Evolutionary conservation across 768 basidiomycete genomes (phyloP).

Genomic region (Glaciozyma antarctica): DNA sequence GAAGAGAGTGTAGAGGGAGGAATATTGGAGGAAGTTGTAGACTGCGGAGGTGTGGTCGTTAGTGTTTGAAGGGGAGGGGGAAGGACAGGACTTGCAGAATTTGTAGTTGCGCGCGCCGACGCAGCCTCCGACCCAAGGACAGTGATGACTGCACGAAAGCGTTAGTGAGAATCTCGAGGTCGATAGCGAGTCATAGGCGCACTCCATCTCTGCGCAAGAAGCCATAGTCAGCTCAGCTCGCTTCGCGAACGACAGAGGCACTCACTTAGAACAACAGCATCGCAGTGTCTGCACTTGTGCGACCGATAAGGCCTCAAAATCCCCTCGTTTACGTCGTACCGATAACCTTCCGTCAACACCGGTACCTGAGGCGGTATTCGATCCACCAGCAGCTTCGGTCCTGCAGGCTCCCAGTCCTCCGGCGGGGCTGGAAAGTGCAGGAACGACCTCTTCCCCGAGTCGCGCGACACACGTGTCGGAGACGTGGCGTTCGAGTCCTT

Average conservation of each 20-base stretch:
- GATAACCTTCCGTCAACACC: slow-evolving; percentile 19
- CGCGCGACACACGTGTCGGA: not conserved
- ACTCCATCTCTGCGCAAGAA: not conserved
- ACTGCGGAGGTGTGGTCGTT: slow-evolving; percentile 3
- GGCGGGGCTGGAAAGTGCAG: slow-evolving; percentile 26
- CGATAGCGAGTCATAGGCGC: too few species aligned
- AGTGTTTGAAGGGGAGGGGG: not conserved
- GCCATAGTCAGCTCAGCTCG: not conserved
- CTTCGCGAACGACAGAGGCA: not conserved
- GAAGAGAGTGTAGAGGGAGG: slow-evolving; percentile 22
- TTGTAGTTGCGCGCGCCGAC: slow-evolving; percentile 32
- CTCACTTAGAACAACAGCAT: slow-evolving; percentile 22
- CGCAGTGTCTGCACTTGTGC: slow-evolving; percentile 28
- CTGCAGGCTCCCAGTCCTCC: slow-evolving; percentile 12
- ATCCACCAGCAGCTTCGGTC: slow-evolving; percentile 6
- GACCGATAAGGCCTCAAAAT: slow-evolving; percentile 24
- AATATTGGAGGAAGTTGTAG: slow-evolving; percentile 30
- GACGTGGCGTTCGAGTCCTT: not conserved
- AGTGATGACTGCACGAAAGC: too few species aligned
- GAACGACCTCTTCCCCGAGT: slow-evolving; percentile 8
- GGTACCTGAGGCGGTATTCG: slow-evolving; percentile 18
- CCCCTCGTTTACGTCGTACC: slow-evolving; percentile 25
- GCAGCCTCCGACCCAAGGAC: slow-evolving; percentile 2
- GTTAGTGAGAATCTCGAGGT: too few species aligned
- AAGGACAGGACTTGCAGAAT: slow-evolving; percentile 12